Percentiles rank a stretch among this genome's conserved stretches.
These are phyloP conservation scores for Elongisporangium anandrum DNA, from an alignment of 352 stramenopile genomes.

Conservation along the genomic window DNA sequence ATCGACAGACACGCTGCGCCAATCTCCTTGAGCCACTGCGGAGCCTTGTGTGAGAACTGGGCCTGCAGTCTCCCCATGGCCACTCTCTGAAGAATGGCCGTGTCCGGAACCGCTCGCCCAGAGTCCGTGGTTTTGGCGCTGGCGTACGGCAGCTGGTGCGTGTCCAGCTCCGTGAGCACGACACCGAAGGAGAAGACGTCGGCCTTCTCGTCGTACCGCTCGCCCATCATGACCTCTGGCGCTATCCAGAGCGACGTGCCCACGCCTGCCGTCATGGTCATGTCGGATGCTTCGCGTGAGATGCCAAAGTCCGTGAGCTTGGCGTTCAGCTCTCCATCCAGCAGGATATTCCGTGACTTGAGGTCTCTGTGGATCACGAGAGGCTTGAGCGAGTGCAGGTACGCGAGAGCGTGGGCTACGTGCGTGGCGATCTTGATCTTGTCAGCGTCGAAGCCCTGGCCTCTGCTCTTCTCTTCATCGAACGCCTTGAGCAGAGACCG, in stretches of 20 bases:
- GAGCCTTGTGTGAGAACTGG: conserved; percentile 25
- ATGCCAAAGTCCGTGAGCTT: conserved; percentile 55
- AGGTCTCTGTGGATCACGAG: conserved; percentile 36
- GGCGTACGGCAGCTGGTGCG: conserved; percentile 25
- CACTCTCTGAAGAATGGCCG: conserved; percentile 37
- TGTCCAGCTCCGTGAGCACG: conserved; percentile 38
- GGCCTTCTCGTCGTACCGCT: conserved; percentile 30
- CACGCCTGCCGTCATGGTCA: conserved; percentile 29
- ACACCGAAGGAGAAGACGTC: conserved; percentile 57
- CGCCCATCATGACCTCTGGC: conserved; percentile 40
- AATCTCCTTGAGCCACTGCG: conserved; percentile 19
- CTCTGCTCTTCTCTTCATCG: background rate
- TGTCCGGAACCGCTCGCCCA: conserved; percentile 19
- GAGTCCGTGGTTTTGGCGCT: conserved; percentile 13
- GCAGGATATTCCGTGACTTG: conserved; percentile 56
- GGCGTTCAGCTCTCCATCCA: conserved; percentile 17
- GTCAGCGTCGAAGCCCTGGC: conserved; percentile 21
- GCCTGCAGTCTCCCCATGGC: conserved; percentile 24
- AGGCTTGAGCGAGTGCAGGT: conserved; percentile 27
- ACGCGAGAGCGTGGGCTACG: conserved; percentile 22
- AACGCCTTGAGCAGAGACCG: conserved; percentile 8
- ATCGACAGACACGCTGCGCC: conserved; percentile 28
- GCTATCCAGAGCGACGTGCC: conserved; percentile 41
- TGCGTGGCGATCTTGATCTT: conserved; percentile 22
- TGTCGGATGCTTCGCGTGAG: conserved; percentile 24